A percentile compares a stretch with the other conserved stretches of the same genome.
Conservation (phyloP, 257 asterid genomes). For the Solanum etuberosum region DNA sequence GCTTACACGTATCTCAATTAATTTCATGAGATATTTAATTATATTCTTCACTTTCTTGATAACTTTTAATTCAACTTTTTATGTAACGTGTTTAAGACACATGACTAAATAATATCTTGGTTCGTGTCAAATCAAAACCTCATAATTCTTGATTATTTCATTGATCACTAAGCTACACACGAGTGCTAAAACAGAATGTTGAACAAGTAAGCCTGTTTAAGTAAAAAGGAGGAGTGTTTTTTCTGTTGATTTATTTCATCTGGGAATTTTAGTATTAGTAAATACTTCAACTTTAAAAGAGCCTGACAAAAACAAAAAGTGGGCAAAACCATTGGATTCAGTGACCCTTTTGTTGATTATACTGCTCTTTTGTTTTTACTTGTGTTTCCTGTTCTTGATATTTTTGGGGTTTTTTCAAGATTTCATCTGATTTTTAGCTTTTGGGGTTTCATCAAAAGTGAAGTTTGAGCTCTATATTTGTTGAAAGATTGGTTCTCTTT, state of each 20-base stretch:
- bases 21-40: background rate
- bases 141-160: fast-evolving
- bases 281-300: background rate
- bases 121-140: too few relatives aligned
- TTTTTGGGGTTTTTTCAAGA: background rate
- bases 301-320: background rate
- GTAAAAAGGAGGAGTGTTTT: background rate
- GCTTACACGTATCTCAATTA: background rate
- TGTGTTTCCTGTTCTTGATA: background rate
- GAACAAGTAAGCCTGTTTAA: background rate
- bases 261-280: background rate
- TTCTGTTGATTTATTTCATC: background rate
- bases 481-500: slow-evolving; percentile 10
- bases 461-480: background rate
- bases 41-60: background rate
- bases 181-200: background rate
- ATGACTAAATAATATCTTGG: too few relatives aligned
- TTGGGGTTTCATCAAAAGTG: slow-evolving; percentile 3
- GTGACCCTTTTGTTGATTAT: slow-evolving; percentile 3
- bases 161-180: background rate
- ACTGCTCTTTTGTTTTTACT: background rate
- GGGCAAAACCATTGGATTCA: slow-evolving; percentile 4
- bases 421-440: slow-evolving; percentile 7
- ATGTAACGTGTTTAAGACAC: too few relatives aligned
- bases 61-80: too few relatives aligned